Evolutionary conservation across 129 eudicot species (phyloP), one percentile per base, ranked within the genome.

Genomic region (Tagetes erecta): DNA sequence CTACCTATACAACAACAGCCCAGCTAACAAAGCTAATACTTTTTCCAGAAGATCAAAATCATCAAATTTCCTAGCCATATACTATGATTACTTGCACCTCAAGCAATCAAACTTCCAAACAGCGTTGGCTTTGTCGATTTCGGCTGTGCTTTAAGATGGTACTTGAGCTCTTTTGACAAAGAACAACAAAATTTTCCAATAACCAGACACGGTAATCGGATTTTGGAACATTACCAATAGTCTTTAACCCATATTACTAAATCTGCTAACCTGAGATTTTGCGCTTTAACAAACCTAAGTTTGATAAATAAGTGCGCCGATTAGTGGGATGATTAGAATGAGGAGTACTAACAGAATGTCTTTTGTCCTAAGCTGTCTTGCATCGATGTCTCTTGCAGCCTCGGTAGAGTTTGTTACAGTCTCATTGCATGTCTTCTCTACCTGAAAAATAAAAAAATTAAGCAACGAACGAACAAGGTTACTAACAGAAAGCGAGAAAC

Each of bases 381-480:
- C 87, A 79, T 89, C 98, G 44, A 89, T 87, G 70, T 88, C 78
- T 81, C 92, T 84, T 63, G 72, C 64, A 38, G 38, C 67, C 41
- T 81, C 85, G 0, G 67, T 11, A 35, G 40, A 60, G 67, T 35
- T 44, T 1, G 30, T 60, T 34, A 60, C 30, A 35, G 67, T 36
- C 44, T 60, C 66, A 20, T 49, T 41, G n/a, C 58, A 12, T 33
- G 45, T 45, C 58, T 58, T 78, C 40, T 73, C 86, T 38, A 12
- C 56, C 96, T 92, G 74, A 72, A 63, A 51, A 36, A 14, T 41
- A 27, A 72, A 45, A 37, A 3, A 9, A 33, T 34, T 72, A 20
- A 39, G 72, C 67, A 62, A 67, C 60, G 59, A 77, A 59, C 2
- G 8, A 35, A 60, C 27, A 60, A 60, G 11, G 44, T 60, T 60